Evolutionary conservation across 306 rosid species (phyloP), one percentile per base, ranked within the genome.

Genomic region (Prunus fruticosa): DNA sequence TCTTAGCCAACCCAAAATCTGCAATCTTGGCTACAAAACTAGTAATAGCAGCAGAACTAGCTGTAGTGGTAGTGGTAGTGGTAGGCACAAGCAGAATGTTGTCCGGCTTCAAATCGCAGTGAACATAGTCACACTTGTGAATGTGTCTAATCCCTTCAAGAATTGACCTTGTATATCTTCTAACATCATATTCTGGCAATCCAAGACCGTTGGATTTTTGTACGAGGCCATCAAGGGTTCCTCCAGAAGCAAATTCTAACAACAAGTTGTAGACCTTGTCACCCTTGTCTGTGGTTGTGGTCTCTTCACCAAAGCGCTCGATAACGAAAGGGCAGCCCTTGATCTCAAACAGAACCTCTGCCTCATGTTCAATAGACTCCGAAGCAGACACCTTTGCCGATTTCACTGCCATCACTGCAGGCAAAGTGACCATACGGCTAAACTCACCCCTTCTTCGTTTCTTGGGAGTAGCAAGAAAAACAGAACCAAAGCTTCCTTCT

Each of bases 1-100:
- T 82, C 54, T 64, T 82, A 2, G 85, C 79, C 71, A 77, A 62
- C 57, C 85, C 85, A 5, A 82, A 68, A 77, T 82, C 79, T 43
- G 76, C 79, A 23, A 82, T 73, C 71, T 82, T 82, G 22, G 85
- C 79, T 23, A 71, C 64, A 38, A 7, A 1, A 38, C 9, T 38
- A 6, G 43, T 6, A 0, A 0, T 7, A 38, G 43, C 43, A 38
- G 2, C 43, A 38, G 19, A 4, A 2, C 57, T 4, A 52, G 57
- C 16, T 3, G 15, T 47, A 10, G 14, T 47, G 12, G 52, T 10
- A 10, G 14, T 47, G 12, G 52, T 10, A 12, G 52, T 3, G 5
- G 19, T 14, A 52, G 51, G 47, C 16, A 61, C 76, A 20, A 78
- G 71, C 1, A 78, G 32, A 8, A 78, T 25, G 60, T 78, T 78